A percentile compares a stretch with the other conserved stretches of the same genome.
phyloP scores from a whole-genome alignment of 257 asterid genomes.

The Jacaranda mimosifolia region DNA sequence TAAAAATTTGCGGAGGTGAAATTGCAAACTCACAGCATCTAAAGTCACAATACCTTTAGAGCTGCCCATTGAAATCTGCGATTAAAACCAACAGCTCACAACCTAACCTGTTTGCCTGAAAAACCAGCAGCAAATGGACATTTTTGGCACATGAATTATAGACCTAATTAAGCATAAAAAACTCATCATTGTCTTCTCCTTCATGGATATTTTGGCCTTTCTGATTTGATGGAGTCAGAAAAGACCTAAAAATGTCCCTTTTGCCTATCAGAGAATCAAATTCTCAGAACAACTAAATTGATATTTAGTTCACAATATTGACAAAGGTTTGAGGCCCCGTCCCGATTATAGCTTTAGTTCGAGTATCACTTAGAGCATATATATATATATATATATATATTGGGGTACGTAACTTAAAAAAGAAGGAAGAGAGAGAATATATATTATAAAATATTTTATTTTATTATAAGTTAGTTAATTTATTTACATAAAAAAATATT shows the following conservation, averaged over 20 bases:
- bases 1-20: neutral
- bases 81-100: conserved; percentile 37
- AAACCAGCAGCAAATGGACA: conserved; percentile 18
- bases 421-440: neutral
- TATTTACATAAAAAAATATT: too few relatives aligned
- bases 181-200: neutral
- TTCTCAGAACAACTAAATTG: neutral
- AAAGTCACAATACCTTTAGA: neutral
- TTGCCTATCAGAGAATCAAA: conserved; percentile 3
- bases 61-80: conserved; percentile 45
- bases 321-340: neutral
- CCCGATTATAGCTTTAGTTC: neutral
- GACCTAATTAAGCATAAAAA: conserved; percentile 2
- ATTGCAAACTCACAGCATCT: neutral
- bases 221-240: neutral
- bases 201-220: neutral
- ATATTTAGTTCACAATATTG: neutral
- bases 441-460: too few relatives aligned
- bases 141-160: conserved; percentile 20
- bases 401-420: neutral
- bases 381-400: too few relatives aligned
- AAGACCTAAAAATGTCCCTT: neutral
- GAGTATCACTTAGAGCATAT: neutral
- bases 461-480: too few relatives aligned
- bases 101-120: conserved; percentile 29